phyloP scores from a whole-genome alignment of 2,329 filamentous ascomycete species.

The Chaetomiaceae sp. region DNA sequence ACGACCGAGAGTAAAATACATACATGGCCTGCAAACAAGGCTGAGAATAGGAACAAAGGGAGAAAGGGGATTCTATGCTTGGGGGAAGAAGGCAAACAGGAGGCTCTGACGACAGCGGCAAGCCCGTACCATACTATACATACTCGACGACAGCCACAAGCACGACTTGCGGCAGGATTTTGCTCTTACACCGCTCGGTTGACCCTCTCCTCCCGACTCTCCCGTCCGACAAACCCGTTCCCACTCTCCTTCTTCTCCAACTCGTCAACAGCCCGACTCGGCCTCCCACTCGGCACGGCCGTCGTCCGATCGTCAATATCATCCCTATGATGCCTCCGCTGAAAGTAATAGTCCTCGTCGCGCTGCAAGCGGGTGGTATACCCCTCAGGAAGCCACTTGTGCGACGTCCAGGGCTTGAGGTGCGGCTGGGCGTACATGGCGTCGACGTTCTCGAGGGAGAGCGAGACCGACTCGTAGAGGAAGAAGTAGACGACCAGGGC shows the following conservation, averaged over 20 bases:
- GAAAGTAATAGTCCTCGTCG: conserved; percentile 15
- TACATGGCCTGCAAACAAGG: no score
- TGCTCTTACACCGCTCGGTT: conserved; percentile 1
- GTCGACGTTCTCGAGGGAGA: conserved; percentile 62
- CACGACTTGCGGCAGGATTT: no score
- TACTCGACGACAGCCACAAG: no score
- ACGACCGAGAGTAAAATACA: no score
- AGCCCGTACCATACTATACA: no score
- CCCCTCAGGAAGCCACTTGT: conserved; percentile 37
- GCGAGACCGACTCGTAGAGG: conserved; percentile 53
- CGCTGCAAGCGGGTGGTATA: conserved; percentile 23
- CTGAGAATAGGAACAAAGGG: no score
- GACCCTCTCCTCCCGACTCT: conserved; percentile 1
- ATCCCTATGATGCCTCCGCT: not conserved
- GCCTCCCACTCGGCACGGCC: conserved; percentile 15
- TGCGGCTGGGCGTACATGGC: conserved; percentile 55
- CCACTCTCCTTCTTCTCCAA: not conserved
- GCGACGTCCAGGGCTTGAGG: conserved; percentile 53
- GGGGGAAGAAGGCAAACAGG: no score
- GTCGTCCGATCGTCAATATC: conserved; percentile 19
- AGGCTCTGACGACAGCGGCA: no score
- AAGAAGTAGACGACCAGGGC: conserved; percentile 61
- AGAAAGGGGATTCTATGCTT: no score
- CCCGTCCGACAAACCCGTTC: not conserved
- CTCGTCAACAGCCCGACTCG: conserved; percentile 1